Percentiles rank a stretch among this genome's conserved stretches.
Conservation (phyloP, 2,329 filamentous ascomycete genomes). For the Amauroascus niger region DNA sequence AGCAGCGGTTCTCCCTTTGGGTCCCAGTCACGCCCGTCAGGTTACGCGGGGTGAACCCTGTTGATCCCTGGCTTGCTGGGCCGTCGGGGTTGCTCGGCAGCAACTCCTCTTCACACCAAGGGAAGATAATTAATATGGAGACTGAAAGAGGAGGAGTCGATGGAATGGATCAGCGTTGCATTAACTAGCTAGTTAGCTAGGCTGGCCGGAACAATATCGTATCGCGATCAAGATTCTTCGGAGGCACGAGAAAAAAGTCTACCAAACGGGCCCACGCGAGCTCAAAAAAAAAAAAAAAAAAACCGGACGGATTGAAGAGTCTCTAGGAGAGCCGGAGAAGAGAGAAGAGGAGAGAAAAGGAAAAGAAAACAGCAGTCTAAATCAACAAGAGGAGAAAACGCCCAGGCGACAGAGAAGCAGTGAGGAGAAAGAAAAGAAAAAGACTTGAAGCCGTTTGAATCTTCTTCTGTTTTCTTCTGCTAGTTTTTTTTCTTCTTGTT, state of each 20-base stretch:
- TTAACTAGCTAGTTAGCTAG: not conserved
- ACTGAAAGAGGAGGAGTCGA: not conserved
- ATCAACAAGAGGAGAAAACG: no score
- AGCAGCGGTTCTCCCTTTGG: not conserved
- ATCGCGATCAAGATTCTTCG: not conserved
- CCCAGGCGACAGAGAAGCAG: no score
- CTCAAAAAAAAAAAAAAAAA: not conserved
- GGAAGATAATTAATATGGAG: not conserved
- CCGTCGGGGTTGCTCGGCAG: not conserved
- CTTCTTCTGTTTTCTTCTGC: no score
- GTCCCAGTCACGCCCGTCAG: not conserved
- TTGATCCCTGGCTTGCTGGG: not conserved
- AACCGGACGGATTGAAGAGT: no score
- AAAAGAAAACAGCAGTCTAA: no score
- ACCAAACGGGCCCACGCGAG: not conserved
- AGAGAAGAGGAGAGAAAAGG: no score
- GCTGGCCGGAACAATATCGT: not conserved
- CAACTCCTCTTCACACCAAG: not conserved
- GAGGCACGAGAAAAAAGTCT: not conserved
- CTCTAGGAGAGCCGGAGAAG: no score
- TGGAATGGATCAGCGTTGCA: slow-evolving; percentile 3
- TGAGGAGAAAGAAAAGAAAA: no score
- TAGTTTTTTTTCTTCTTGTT: no score
- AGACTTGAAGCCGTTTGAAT: no score
- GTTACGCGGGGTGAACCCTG: not conserved